Evolutionary conservation across 148 eudicot species (phyloP), one percentile per base, ranked within the genome.

Genomic region (Suaeda aralocaspica): DNA sequence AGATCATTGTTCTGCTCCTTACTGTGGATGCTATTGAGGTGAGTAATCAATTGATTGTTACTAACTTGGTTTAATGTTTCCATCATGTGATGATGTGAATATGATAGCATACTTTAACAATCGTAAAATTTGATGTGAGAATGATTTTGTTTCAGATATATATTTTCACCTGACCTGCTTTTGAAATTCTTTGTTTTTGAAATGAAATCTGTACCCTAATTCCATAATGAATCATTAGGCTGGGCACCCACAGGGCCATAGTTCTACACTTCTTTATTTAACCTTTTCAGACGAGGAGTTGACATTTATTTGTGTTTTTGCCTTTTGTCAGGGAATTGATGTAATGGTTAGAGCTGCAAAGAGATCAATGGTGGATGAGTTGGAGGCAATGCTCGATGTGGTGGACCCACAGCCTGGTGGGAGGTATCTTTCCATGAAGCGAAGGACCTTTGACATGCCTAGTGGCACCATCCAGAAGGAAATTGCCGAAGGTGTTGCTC

Each of bases 331-430:
- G 98, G 98, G 96, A 68, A 86, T 82, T 74, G 98, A 93, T 83
- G 26, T 83, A 30, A 88, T 93, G 92, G 98, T 90, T 74, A 79
- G 98, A 76, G 74, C 89, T 80, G 94, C 96, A 34, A 93, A 87
- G 77, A 87, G 87, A 75, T 87, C 98, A 0, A 93, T 93, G 89
- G 90, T 88, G 73, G 98, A 93, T 60, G 98, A 93, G 80, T 79
- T 93, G 66, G 98, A 93, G 85, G 98, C 98, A 44, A 93, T 93
- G 96, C 96, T 93, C 15, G 96, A 93, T 46, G 98, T 87, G 53
- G 90, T 93, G 72, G 98, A 93, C 74, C 98, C 98, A 12, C 98
- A 93, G 60, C 88, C 96, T 46, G 26, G 50, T 9, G 87, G 85
- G 50, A 87, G 66, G 79, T 78, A 89, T 30, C 74, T 84, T 12